These are phyloP conservation scores for Anethum foeniculum DNA, from an alignment of 140 eudicot genomes.

Conservation along the genomic window DNA sequence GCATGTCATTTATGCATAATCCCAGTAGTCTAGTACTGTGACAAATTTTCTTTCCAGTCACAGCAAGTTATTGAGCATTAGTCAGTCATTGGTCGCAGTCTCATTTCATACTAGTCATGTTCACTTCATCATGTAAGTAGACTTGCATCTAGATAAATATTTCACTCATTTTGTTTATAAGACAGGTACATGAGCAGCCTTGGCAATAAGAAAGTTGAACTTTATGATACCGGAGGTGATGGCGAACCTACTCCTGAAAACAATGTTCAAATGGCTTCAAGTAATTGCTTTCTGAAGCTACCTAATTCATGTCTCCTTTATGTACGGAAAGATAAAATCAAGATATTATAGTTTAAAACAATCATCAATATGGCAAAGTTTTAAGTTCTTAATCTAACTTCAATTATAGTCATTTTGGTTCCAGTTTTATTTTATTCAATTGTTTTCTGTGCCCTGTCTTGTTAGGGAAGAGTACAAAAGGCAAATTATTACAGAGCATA, in stretches of 20 bases:
- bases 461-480: not conserved
- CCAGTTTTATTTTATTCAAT: not conserved
- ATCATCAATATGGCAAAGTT: not conserved
- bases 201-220: slow-evolving; percentile 94
- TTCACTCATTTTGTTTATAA: not conserved
- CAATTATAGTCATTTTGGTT: not conserved
- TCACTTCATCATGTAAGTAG: not conserved
- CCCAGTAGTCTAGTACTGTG: not conserved
- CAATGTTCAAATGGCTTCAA: slow-evolving; percentile 77
- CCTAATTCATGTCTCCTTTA: not conserved
- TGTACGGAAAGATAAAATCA: not conserved
- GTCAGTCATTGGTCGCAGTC: not conserved
- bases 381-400: not conserved
- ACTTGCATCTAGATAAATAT: not conserved
- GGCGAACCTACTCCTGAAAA: slow-evolving; percentile 86
- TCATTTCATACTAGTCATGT: not conserved
- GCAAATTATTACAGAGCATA: not conserved
- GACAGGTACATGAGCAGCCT: slow-evolving; percentile 85
- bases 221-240: slow-evolving; percentile 89
- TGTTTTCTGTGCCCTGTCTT: not conserved
- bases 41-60: not conserved
- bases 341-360: not conserved
- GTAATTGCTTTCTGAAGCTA: slow-evolving; percentile 26
- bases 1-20: not conserved
- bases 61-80: not conserved